Evolutionary conservation across 2,329 filamentous ascomycete species (phyloP).

Genomic region (Fusarium incarnatum): DNA sequence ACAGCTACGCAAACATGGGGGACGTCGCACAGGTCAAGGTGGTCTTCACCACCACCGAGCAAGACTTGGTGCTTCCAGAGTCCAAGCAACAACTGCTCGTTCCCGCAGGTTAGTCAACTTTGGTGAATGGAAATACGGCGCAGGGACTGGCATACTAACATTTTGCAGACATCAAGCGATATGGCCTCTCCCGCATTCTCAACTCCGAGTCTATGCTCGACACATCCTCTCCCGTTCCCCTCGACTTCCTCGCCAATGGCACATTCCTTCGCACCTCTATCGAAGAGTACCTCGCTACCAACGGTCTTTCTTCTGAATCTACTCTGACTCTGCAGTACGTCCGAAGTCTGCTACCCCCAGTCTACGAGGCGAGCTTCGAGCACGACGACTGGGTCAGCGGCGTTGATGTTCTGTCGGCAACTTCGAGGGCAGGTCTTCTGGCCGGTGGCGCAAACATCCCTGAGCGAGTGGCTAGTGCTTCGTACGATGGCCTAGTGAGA

Average conservation of each 20-base stretch:
- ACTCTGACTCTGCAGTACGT: constrained; percentile 93
- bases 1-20: constrained; percentile 50
- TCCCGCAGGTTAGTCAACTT: constrained; percentile 61
- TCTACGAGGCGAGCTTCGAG: constrained; percentile 91
- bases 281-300: constrained; percentile 87
- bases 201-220: constrained; percentile 79
- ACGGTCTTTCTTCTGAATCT: constrained; percentile 89
- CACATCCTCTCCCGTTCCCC: constrained; percentile 74
- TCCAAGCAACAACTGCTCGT: constrained; percentile 71
- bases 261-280: constrained; percentile 89
- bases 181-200: constrained; percentile 76
- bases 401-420: constrained; percentile 81
- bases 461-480: constrained; percentile 83
- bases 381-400: constrained; percentile 97
- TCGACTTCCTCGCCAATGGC: constrained; percentile 97
- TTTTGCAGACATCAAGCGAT: constrained; percentile 71
- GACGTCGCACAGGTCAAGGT: constrained; percentile 70
- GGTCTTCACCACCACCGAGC: constrained; percentile 72
- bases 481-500: constrained; percentile 88
- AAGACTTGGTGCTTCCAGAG: constrained; percentile 72
- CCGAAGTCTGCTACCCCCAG: constrained; percentile 87
- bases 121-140: accelerated
- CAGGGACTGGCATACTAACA: background rate
- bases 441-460: constrained; percentile 50
- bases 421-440: constrained; percentile 67